Conservation (phyloP, 1,284 basidiomycete genomes). For the Rhodotorula sp. region DNA sequence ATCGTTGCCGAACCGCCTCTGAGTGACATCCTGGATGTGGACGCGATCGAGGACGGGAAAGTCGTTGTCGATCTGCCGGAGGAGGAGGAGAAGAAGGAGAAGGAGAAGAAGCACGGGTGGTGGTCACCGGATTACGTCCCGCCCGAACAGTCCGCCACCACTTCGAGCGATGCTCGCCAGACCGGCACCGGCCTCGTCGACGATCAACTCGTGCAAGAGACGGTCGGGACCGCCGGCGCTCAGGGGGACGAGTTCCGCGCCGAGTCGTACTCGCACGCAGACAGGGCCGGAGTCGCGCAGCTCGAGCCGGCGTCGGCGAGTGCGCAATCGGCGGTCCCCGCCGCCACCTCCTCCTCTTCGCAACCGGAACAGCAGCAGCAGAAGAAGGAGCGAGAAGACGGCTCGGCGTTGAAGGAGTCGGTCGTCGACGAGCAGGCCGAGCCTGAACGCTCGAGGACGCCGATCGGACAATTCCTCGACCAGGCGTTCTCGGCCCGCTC, state of each 20-base stretch:
- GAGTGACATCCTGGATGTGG: constrained; percentile 29
- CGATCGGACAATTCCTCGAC: constrained; percentile 6
- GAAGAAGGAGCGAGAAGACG: constrained; percentile 20
- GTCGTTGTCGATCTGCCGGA: not conserved
- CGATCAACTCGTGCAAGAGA: constrained; percentile 31
- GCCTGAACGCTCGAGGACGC: not conserved
- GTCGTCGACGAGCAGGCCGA: constrained; percentile 11
- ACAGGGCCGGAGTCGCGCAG: constrained; percentile 42
- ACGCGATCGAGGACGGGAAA: constrained; percentile 19
- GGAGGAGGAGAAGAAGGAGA: not conserved
- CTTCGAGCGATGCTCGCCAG: not conserved
- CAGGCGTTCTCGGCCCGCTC: constrained; percentile 8
- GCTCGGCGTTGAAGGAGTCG: not conserved
- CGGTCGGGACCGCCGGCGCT: constrained; percentile 36
- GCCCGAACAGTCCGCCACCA: not conserved
- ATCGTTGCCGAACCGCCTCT: constrained; percentile 13
- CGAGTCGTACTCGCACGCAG: constrained; percentile 14
- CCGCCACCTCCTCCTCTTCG: constrained; percentile 1
- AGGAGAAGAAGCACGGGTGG: constrained; percentile 12
- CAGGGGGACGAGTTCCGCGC: constrained; percentile 31
- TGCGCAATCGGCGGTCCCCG: constrained; percentile 53
- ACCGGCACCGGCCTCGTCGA: not conserved
- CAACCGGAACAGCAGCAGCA: constrained; percentile 49
- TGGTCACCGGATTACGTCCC: constrained; percentile 2
- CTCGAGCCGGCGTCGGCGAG: constrained; percentile 56